Evolutionary conservation across 2,329 filamentous ascomycete genomes (phyloP), one percentile per base, ranked within the genome.

Genomic region (Ascochyta rabiei): DNA sequence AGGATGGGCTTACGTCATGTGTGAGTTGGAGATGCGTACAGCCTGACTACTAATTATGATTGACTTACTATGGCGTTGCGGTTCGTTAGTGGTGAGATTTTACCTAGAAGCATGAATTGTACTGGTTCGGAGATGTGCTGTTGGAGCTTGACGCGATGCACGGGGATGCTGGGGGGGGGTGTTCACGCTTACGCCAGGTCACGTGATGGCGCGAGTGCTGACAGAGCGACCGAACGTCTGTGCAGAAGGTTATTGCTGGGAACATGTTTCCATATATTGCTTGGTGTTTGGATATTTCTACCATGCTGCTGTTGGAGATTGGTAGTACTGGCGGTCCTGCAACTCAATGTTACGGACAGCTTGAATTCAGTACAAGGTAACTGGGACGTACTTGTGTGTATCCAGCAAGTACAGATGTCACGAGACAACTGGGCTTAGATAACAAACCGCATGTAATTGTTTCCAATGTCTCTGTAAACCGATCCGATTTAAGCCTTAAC

Each of bases 21-120:
- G 41, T 55, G 21, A 53, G 48, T 60, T 13, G 2, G 19, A 37
- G 24, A 3, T 3, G 16, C 1, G 30, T 10, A 24, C 28, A 49
- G 48, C 19, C 37, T 39, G 0, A 31, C 23, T 71, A 81, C 64
- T 60, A 93, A 93, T 10, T 24, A 4, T 5, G 9, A 35, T 15
- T 30, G 10, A 40, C 55, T 12, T 57, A 61, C 59, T 44, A 7
- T 57, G 2, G 19, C 31, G 18, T 40, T 55, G 15, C 34, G 24
- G 2, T n/a, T 16, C 39, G 2, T 48, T 10, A 10, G 9, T 23
- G 23, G 6, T 15, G 2, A 19, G 28, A 7, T 13, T 4, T 23
- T 37, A 8, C 10, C 12, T 12, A 23, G n/a, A 13, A 57, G 43
- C 56, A 63, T 66, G 30, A 18, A 21, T 24, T 23, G 38, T 35